phyloP scores from a whole-genome alignment of 164 flowering plant genomes.

The Magnolia officinalis region DNA sequence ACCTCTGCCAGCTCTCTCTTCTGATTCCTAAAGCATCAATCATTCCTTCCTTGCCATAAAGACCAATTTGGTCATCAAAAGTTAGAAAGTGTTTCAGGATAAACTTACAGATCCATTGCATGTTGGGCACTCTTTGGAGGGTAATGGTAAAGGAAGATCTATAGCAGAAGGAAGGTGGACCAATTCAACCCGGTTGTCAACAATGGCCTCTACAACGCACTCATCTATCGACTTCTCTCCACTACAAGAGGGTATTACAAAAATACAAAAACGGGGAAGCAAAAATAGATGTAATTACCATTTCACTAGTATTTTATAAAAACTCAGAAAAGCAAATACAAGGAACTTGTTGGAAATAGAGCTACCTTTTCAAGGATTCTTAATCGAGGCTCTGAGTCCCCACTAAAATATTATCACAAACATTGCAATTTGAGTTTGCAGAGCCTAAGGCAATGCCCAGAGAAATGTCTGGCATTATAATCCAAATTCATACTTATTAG shows the following conservation, averaged over 20 bases:
- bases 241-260: constrained; percentile 29
- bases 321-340: too few relatives aligned
- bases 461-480: constrained; percentile 68
- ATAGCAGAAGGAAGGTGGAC: constrained; percentile 76
- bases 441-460: constrained; percentile 91
- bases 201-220: constrained; percentile 75
- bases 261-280: neutral
- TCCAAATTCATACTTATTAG: neutral
- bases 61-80: too few relatives aligned
- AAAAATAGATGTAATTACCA: neutral
- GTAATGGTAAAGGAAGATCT: constrained; percentile 71
- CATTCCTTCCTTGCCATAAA: too few relatives aligned
- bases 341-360: neutral
- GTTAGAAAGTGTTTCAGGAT: too few relatives aligned
- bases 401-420: constrained; percentile 55
- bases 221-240: constrained; percentile 88
- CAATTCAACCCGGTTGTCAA: constrained; percentile 80
- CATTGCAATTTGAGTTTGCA: constrained; percentile 83
- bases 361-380: constrained; percentile 56
- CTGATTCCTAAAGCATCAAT: too few relatives aligned
- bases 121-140: constrained; percentile 12
- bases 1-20: too few relatives aligned
- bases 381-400: too few relatives aligned
- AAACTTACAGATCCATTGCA: too few relatives aligned
- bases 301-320: constrained; percentile 1